These are phyloP conservation scores for Pythium dissotocum DNA, from an alignment of 352 stramenopile species.

Conservation along the genomic window DNA sequence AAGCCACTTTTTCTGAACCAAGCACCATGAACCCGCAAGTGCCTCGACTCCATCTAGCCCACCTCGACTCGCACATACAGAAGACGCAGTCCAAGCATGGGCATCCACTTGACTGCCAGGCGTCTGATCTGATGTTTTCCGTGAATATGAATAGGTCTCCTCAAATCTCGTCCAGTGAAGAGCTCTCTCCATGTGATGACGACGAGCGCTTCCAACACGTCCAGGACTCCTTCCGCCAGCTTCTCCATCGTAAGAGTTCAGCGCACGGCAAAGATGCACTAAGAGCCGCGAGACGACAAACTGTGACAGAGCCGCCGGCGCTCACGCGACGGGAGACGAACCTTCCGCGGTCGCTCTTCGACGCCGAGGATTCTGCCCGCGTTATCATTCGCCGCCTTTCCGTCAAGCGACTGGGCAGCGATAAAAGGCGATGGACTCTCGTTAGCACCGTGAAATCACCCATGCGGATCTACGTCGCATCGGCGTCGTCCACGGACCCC, in stretches of 20 bases:
- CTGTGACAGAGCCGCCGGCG: not conserved
- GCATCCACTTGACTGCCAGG: not conserved
- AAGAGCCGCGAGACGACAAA: not conserved
- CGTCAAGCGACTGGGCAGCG: not conserved
- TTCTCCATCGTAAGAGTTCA: slow-evolving; percentile 20
- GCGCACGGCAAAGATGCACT: not conserved
- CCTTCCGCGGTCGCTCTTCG: slow-evolving; percentile 2
- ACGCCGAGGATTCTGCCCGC: slow-evolving; percentile 2
- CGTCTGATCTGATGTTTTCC: not conserved
- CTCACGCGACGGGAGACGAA: not conserved
- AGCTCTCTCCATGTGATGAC: not conserved
- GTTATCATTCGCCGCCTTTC: not conserved
- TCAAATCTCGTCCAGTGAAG: not conserved
- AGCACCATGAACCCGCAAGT: not conserved
- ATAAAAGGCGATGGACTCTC: not conserved
- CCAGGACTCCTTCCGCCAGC: slow-evolving; percentile 5
- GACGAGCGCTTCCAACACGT: not conserved
- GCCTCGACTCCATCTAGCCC: not conserved
- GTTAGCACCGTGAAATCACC: not conserved
- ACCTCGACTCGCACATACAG: not conserved
- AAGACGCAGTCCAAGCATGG: not conserved
- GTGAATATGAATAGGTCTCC: not conserved
- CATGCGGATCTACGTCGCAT: not conserved
- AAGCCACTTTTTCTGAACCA: no score
- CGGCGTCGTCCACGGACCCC: not conserved